A percentile compares a stretch with the other conserved stretches of the same genome.
phyloP scores from a whole-genome alignment of 2,329 filamentous ascomycete species.

The Talaromyces sp. region DNA sequence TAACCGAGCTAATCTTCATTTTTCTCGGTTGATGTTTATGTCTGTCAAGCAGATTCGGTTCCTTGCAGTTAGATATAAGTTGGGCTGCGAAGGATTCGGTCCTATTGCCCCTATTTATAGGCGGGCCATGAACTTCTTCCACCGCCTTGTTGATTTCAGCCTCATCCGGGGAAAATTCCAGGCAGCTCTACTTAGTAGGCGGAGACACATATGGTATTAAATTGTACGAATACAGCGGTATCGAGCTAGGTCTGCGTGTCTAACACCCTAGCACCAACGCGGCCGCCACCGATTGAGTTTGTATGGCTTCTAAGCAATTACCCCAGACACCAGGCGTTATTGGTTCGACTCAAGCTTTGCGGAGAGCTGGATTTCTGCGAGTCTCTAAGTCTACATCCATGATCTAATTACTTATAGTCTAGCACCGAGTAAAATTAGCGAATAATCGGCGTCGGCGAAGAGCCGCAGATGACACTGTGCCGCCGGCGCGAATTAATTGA shows the following conservation, averaged over 20 bases:
- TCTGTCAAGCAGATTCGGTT: not conserved
- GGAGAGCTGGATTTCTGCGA: no score
- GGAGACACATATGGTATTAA: no score
- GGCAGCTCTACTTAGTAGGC: not conserved
- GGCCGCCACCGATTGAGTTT: not conserved
- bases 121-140: not conserved
- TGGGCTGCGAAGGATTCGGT: not conserved
- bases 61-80: not conserved
- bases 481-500: no score
- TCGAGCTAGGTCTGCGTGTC: not conserved
- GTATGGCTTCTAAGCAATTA: not conserved
- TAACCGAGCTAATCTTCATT: not conserved
- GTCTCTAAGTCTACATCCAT: no score
- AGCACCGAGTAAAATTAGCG: not conserved
- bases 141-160: not conserved
- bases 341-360: not conserved
- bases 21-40: not conserved
- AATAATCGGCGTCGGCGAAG: no score
- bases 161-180: not conserved
- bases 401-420: no score
- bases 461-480: no score
- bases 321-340: no score
- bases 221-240: not conserved
- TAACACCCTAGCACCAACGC: not conserved
- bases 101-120: not conserved